phyloP scores from a whole-genome alignment of 1,139 yeast species.

The Lodderomyces elongisporus region DNA sequence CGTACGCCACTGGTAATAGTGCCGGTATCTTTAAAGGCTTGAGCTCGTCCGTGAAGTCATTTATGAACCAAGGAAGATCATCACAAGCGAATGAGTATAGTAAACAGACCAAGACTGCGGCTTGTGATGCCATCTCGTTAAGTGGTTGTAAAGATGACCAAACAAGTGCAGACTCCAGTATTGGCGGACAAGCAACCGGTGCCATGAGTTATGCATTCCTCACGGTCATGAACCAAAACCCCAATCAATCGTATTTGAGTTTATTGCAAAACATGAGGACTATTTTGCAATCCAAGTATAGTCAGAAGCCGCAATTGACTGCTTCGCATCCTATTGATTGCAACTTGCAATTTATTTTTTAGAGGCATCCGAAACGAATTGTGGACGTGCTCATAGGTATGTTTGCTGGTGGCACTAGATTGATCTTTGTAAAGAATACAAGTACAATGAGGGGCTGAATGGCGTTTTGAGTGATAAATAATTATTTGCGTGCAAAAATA shows the following conservation, averaged over 20 bases:
- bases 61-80: conserved; percentile 23
- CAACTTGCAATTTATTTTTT: conserved; percentile 52
- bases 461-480: too few relatives aligned
- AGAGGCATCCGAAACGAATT: conserved; percentile 1
- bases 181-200: conserved; percentile 77
- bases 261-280: conserved; percentile 76
- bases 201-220: conserved; percentile 94
- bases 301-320: conserved; percentile 87
- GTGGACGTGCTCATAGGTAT: too few relatives aligned
- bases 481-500: too few relatives aligned
- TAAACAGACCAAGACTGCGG: conserved; percentile 60
- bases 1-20: conserved; percentile 69
- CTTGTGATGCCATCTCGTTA: conserved; percentile 82
- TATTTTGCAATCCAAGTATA: conserved; percentile 61
- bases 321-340: conserved; percentile 82
- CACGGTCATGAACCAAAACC: conserved; percentile 58
- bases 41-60: conserved; percentile 46
- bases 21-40: conserved; percentile 44
- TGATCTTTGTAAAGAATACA: too few relatives aligned
- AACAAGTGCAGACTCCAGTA: conserved; percentile 75
- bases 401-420: too few relatives aligned
- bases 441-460: too few relatives aligned
- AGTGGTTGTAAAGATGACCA: conserved; percentile 91
- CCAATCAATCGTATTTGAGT: conserved; percentile 72
- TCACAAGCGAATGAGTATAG: conserved; percentile 25